phyloP scores from a whole-genome alignment of 768 basidiomycete genomes.

The Inosperma sp. region DNA sequence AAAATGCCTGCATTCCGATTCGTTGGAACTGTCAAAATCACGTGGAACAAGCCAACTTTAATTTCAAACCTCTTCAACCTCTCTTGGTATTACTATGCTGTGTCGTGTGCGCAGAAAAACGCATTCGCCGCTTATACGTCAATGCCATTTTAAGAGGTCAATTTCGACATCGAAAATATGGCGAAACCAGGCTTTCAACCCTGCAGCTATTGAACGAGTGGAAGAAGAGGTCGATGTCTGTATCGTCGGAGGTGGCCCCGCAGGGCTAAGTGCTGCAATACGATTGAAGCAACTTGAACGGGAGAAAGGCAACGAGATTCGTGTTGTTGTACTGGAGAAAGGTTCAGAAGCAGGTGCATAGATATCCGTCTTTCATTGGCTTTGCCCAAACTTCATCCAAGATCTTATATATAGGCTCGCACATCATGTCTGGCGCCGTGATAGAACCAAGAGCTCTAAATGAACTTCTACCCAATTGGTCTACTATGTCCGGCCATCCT shows the following conservation, averaged over 20 bases:
- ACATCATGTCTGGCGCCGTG: slow-evolving; percentile 94
- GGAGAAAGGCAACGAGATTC: slow-evolving; percentile 71
- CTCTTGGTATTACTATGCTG: no score
- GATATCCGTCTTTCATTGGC: not conserved
- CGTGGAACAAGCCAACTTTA: no score
- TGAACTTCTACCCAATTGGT: slow-evolving; percentile 88
- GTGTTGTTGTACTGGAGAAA: slow-evolving; percentile 95
- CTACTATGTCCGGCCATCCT: slow-evolving; percentile 59
- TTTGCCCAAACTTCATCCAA: not conserved
- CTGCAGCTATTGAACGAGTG: slow-evolving; percentile 67
- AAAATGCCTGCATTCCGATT: not conserved
- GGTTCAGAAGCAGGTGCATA: slow-evolving; percentile 83
- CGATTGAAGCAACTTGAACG: slow-evolving; percentile 88
- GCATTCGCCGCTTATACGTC: not conserved
- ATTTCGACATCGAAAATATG: slow-evolving; percentile 9
- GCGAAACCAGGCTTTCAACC: slow-evolving; percentile 38
- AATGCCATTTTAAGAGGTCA: not conserved
- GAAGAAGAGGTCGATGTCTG: slow-evolving; percentile 94
- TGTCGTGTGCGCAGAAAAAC: no score
- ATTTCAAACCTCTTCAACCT: no score
- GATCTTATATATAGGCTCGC: slow-evolving; percentile 57
- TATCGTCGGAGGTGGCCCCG: slow-evolving; percentile 94
- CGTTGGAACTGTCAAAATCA: not conserved
- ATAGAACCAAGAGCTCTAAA: slow-evolving; percentile 89
- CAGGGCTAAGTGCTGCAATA: slow-evolving; percentile 94